Evolutionary conservation across 164 flowering plant species (phyloP).

Genomic region (Aristolochia californica): DNA sequence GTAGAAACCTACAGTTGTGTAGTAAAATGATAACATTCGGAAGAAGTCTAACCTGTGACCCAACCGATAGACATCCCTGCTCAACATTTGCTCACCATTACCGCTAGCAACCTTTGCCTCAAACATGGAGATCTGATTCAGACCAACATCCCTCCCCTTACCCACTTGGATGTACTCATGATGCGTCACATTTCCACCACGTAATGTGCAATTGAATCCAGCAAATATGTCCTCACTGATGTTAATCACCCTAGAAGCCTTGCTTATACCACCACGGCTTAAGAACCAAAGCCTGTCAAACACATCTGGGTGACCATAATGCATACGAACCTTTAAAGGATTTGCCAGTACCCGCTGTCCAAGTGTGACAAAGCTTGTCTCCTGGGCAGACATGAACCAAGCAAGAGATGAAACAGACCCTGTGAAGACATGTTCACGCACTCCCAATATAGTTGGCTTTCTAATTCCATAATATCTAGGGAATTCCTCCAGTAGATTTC

Average conservation of each 20-base stretch:
- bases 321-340: constrained; percentile 87
- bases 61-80: constrained; percentile 82
- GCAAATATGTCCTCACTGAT: constrained; percentile 97
- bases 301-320: constrained; percentile 97
- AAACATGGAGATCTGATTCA: constrained; percentile 92
- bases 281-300: constrained; percentile 92
- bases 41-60: constrained; percentile 93
- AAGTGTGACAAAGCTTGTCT: constrained; percentile 83
- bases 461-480: constrained; percentile 53
- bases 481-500: constrained; percentile 83
- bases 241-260: constrained; percentile 85
- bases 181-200: constrained; percentile 96
- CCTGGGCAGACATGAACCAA: constrained; percentile 98
- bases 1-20: constrained; percentile 73
- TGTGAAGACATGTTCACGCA: constrained; percentile 82
- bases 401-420: constrained; percentile 96
- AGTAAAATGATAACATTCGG: constrained; percentile 84
- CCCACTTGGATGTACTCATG: constrained; percentile 98
- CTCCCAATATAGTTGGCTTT: constrained; percentile 88
- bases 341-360: constrained; percentile 95
- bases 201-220: constrained; percentile 85
- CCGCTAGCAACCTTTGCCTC: constrained; percentile 98
- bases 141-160: constrained; percentile 93
- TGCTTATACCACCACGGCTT: constrained; percentile 87
- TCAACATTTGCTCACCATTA: constrained; percentile 87